Conservation (phyloP, 371 early-diverging fungal species). For the Syncephalastrum contaminatum region DNA sequence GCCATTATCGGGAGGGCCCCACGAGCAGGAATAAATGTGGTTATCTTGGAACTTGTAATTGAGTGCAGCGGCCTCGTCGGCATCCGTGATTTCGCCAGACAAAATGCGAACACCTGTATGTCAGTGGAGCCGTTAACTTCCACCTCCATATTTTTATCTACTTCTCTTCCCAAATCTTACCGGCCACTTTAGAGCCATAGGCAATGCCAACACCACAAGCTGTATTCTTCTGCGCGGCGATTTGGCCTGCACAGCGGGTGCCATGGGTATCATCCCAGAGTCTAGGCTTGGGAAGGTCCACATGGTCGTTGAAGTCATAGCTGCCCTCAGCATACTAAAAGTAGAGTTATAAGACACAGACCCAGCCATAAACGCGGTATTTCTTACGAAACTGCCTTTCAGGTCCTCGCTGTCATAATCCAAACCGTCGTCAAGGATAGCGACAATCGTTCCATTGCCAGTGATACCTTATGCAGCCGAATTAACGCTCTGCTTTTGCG, state of each 20-base stretch:
- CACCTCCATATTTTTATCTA: neutral
- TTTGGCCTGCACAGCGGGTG: constrained; percentile 97
- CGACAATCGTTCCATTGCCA: constrained; percentile 84
- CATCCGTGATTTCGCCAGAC: constrained; percentile 83
- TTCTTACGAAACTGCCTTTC: constrained; percentile 83
- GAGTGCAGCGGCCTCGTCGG: constrained; percentile 88
- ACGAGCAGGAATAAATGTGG: constrained; percentile 92
- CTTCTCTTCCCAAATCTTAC: constrained; percentile 26
- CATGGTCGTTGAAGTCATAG: constrained; percentile 91
- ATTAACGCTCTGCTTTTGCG: neutral
- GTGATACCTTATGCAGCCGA: constrained; percentile 64
- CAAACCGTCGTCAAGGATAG: constrained; percentile 94
- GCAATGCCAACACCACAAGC: constrained; percentile 97
- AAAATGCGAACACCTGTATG: constrained; percentile 82
- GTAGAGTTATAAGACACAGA: too few relatives aligned
- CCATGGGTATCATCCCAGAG: constrained; percentile 89
- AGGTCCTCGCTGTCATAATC: constrained; percentile 86
- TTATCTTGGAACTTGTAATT: constrained; percentile 85
- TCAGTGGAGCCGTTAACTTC: neutral
- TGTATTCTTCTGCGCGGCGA: constrained; percentile 87
- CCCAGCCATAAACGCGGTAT: neutral
- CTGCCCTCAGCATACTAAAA: constrained; percentile 79
- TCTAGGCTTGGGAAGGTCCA: constrained; percentile 72
- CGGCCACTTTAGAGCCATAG: constrained; percentile 84
- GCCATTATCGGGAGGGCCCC: constrained; percentile 97